Percentiles rank a stretch among this genome's conserved stretches.
Conservation (phyloP, 2,329 filamentous ascomycete genomes). For the Sporothrix pseudoabietina region DNA sequence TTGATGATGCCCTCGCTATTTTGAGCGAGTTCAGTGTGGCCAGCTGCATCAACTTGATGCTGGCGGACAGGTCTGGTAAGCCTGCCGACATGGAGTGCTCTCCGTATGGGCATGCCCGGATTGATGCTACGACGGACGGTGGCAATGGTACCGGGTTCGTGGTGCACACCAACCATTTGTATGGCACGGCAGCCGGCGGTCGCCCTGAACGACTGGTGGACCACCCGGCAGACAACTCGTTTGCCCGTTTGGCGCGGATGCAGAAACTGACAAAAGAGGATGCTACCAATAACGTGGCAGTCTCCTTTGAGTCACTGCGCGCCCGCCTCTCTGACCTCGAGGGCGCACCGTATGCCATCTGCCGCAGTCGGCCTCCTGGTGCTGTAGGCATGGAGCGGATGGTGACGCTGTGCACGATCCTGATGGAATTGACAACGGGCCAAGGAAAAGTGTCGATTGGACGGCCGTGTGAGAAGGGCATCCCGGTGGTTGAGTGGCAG, state of each 20-base stretch:
- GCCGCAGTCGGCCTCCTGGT: not conserved
- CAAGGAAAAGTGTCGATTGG: slow-evolving; percentile 27
- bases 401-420: slow-evolving; percentile 26
- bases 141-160: not conserved
- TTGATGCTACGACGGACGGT: not conserved
- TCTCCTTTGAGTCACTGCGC: slow-evolving; percentile 4
- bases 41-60: slow-evolving; percentile 21
- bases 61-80: slow-evolving; percentile 18
- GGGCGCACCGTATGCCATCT: slow-evolving; percentile 24
- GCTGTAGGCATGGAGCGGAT: slow-evolving; percentile 26
- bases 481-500: not conserved
- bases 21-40: slow-evolving; percentile 1
- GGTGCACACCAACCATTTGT: slow-evolving; percentile 27
- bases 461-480: slow-evolving; percentile 1
- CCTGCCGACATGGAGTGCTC: slow-evolving; percentile 26
- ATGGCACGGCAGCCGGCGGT: not conserved
- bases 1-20: not conserved
- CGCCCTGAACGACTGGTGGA: slow-evolving; percentile 4
- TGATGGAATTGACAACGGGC: slow-evolving; percentile 27
- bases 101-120: slow-evolving; percentile 16
- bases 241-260: slow-evolving; percentile 25
- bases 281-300: not conserved
- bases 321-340: slow-evolving; percentile 21
- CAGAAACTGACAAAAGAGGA: not conserved
- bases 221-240: slow-evolving; percentile 25